A percentile compares a stretch with the other conserved stretches of the same genome.
Evolutionary conservation across 495 filamentous ascomycete species (phyloP).

Genomic region (Penicillium waksmanii): DNA sequence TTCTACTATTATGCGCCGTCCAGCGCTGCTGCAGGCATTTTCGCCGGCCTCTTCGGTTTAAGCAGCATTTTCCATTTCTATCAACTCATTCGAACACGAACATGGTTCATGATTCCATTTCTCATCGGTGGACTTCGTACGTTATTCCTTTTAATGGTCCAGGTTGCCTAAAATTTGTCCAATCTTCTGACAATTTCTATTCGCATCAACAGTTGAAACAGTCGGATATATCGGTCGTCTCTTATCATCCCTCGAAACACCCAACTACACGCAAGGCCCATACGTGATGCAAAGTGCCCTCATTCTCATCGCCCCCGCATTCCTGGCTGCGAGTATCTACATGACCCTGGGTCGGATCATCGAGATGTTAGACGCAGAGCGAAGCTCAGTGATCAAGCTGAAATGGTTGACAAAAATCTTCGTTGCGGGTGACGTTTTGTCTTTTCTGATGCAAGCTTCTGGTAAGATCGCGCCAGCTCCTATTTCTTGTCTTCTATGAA

Average conservation of each 20-base stretch:
- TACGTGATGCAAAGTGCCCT: slow-evolving; percentile 56
- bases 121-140: slow-evolving; percentile 56
- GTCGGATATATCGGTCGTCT: slow-evolving; percentile 46
- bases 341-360: slow-evolving; percentile 60
- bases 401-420: slow-evolving; percentile 53
- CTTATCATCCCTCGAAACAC: slow-evolving; percentile 34
- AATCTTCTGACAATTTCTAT: not conserved
- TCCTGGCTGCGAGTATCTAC: slow-evolving; percentile 59
- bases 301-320: slow-evolving; percentile 55
- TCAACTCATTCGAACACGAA: slow-evolving; percentile 45
- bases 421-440: slow-evolving; percentile 41
- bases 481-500: not conserved
- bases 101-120: slow-evolving; percentile 62
- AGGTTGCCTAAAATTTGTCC: not conserved
- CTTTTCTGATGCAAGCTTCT: slow-evolving; percentile 48
- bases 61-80: slow-evolving; percentile 47
- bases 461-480: slow-evolving; percentile 12
- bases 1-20: slow-evolving; percentile 55
- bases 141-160: slow-evolving; percentile 17
- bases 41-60: slow-evolving; percentile 51
- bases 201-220: slow-evolving; percentile 34
- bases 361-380: slow-evolving; percentile 42
- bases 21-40: slow-evolving; percentile 51
- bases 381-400: slow-evolving; percentile 40
- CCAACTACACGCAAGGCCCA: slow-evolving; percentile 36